phyloP scores from a whole-genome alignment of 148 eudicot species.

The Dianthus caryophyllus region DNA sequence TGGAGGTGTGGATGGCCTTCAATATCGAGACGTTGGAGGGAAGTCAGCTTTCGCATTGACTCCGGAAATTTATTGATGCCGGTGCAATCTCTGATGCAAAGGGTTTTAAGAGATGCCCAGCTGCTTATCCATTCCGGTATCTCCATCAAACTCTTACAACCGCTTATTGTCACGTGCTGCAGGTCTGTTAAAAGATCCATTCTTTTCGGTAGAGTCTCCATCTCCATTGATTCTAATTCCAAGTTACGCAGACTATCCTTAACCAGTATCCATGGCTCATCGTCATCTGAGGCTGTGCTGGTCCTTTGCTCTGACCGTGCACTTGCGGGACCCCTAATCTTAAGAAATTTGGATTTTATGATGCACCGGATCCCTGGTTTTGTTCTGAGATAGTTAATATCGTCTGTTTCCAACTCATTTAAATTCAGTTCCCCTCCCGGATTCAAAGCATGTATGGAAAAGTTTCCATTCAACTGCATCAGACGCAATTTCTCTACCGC shows the following conservation, averaged over 20 bases:
- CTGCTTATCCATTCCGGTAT: conserved; percentile 25
- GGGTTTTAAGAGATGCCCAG: conserved; percentile 13
- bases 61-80: conserved; percentile 16
- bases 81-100: background rate
- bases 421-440: background rate
- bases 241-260: conserved; percentile 1
- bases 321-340: background rate
- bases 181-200: too few species aligned
- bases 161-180: background rate
- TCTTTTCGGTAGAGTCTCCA: conserved; percentile 15
- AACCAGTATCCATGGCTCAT: conserved; percentile 20
- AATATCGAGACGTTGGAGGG: conserved; percentile 9
- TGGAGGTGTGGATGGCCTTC: background rate
- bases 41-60: conserved; percentile 14
- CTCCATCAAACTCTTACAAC: conserved; percentile 3
- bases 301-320: background rate
- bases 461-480: background rate
- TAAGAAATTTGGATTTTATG: background rate
- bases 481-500: background rate
- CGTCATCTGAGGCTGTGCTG: too few species aligned
- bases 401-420: background rate
- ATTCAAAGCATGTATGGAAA: background rate
- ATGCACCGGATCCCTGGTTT: background rate
- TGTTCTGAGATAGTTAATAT: background rate
- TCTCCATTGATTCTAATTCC: background rate